Evolutionary conservation across 1,139 yeast species (phyloP).

Genomic region (Lizanozyma gosingica): DNA sequence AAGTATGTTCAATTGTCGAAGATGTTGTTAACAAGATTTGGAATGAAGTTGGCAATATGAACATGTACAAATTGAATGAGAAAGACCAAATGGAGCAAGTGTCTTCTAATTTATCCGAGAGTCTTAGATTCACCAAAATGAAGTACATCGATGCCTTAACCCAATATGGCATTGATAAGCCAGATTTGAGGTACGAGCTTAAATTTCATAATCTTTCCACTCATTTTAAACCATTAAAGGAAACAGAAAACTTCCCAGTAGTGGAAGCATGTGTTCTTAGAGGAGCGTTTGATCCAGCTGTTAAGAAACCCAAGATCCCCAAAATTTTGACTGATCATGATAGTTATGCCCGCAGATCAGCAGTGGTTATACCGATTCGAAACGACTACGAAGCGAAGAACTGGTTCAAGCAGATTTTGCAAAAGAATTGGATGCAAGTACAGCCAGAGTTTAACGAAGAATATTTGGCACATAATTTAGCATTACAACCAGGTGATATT

Average conservation of each 20-base stretch:
- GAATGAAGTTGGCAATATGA: slow-evolving; percentile 35
- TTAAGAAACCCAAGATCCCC: slow-evolving; percentile 27
- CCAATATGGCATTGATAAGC: slow-evolving; percentile 86
- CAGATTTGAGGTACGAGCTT: slow-evolving; percentile 67
- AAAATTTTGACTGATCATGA: slow-evolving; percentile 27
- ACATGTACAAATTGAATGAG: slow-evolving; percentile 25
- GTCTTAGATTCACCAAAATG: slow-evolving; percentile 32
- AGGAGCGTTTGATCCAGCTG: slow-evolving; percentile 29
- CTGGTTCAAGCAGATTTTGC: slow-evolving; percentile 38
- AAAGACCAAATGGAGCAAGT: slow-evolving; percentile 16
- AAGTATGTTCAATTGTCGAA: slow-evolving; percentile 59
- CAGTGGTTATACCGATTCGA: slow-evolving; percentile 45
- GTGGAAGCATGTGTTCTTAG: slow-evolving; percentile 65
- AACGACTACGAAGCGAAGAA: slow-evolving; percentile 21
- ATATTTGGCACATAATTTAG: slow-evolving; percentile 22
- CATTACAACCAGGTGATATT: slow-evolving; percentile 60
- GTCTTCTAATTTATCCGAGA: slow-evolving; percentile 11
- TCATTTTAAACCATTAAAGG: slow-evolving; percentile 23
- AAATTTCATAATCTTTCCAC: slow-evolving; percentile 41
- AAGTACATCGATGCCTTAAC: slow-evolving; percentile 63
- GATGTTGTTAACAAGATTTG: slow-evolving; percentile 48
- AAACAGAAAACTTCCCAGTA: slow-evolving; percentile 44
- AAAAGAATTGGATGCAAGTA: slow-evolving; percentile 16
- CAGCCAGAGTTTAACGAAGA: slow-evolving; percentile 17
- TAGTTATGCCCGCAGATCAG: slow-evolving; percentile 52